Base-by-base conservation (phyloP, 1,284 basidiomycete genomes). In the Ustilago tritici region DNA sequence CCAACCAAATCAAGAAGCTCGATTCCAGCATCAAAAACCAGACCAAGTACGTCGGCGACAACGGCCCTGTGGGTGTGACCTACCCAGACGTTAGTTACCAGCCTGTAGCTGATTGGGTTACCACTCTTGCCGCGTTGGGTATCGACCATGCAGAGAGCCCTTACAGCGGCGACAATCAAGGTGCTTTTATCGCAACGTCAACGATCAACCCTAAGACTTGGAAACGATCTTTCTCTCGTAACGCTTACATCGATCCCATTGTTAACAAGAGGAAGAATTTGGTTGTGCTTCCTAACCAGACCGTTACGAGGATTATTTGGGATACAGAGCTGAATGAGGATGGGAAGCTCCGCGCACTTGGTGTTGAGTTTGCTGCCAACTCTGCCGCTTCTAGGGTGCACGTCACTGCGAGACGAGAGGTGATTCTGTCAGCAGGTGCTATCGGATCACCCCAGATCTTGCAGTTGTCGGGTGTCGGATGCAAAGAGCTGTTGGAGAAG, bases 391-490 rank as follows among this genome's bases (percentile, higher is more conserved):
- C 56, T 4, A 31, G 50, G 0, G 75, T 76, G 34, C 77, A 73
- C 19, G 70, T 83, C 49, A 79, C 76, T 23, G 84, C 82, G 8
- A 78, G 75, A 34, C 61, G 76, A 19, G 84, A 85, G 59, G 81
- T 85, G 15, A 81, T 84, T 52, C 65, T 85, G 12, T 74, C 65
- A 19, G 84, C 76, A 32, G 84, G 84, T 38, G 74, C 84, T 7
- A 84, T 89, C 47, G 87, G 88, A 61, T 86, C 86, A 1, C 88
- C 89, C 1, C 87, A 89, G 69, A 86, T 90, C 23, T 84, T 90
- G 0, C 89, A 90, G 67, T 81, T 89, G 4, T 89, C 88, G 2
- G 89, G 89, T 7, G 88, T 90, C 46, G 89, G 89, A 8, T 77
- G 86, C 56, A 81, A 79, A 23, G 83, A 86, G 12, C 78, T 89